Conservation (phyloP, 2,329 filamentous ascomycete genomes). For the Aspergillus ochraceus region DNA sequence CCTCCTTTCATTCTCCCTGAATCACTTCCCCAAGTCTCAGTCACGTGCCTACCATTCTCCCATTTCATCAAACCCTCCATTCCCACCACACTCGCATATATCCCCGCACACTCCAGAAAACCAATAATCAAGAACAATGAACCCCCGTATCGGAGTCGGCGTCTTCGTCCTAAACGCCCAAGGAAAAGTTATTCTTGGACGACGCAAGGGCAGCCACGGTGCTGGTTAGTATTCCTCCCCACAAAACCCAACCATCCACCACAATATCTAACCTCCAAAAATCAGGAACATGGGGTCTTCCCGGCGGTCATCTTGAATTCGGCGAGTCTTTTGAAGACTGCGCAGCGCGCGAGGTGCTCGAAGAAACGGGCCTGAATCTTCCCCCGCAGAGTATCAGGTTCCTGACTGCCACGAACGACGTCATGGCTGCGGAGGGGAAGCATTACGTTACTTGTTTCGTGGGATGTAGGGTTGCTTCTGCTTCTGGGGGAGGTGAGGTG, state of each 20-base stretch:
- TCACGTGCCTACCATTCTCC: no score
- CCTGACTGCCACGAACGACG: conserved; percentile 65
- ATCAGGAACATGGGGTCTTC: conserved; percentile 63
- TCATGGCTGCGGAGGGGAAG: conserved; percentile 60
- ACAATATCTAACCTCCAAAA: not conserved
- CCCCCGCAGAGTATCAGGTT: conserved; percentile 47
- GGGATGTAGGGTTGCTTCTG: conserved; percentile 45
- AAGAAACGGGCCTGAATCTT: conserved; percentile 68
- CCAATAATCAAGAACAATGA: not conserved
- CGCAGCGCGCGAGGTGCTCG: conserved; percentile 65
- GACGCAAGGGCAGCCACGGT: conserved; percentile 18
- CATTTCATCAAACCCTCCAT: no score
- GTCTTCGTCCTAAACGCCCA: conserved; percentile 15
- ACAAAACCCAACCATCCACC: no score
- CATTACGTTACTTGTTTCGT: conserved; percentile 78
- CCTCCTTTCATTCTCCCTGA: no score
- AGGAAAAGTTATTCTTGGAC: conserved; percentile 15
- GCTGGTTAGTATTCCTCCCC: conserved; percentile 7
- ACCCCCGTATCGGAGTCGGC: conserved; percentile 12
- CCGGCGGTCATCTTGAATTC: conserved; percentile 74
- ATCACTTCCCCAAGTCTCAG: no score
- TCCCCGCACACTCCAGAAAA: not conserved
- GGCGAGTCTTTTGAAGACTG: conserved; percentile 64
- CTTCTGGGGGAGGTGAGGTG: not conserved
- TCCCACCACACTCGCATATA: not conserved